phyloP scores from a whole-genome alignment of 2,329 filamentous ascomycete species.

The Colletotrichum sp. region DNA sequence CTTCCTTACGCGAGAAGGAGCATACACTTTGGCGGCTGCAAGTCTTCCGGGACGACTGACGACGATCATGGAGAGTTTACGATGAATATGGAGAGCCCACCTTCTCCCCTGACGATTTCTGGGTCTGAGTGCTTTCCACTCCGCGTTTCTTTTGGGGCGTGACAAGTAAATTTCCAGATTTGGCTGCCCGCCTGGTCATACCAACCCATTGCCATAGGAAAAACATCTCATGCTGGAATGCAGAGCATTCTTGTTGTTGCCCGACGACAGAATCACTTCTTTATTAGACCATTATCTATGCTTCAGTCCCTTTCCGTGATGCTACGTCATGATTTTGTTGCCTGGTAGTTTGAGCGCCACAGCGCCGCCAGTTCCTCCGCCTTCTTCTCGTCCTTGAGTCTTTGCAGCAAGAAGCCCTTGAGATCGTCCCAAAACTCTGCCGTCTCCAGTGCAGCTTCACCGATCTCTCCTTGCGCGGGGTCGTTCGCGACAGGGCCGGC shows the following conservation, averaged over 20 bases:
- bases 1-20: constrained; percentile 22
- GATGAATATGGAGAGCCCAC: constrained; percentile 23
- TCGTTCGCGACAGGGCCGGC: constrained; percentile 37
- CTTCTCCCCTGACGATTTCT: constrained; percentile 20
- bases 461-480: neutral
- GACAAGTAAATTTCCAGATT: constrained; percentile 34
- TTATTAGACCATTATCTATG: constrained; percentile 19
- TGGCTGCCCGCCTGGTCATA: constrained; percentile 37
- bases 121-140: constrained; percentile 15
- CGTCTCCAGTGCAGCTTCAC: constrained; percentile 65
- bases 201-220: constrained; percentile 29
- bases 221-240: constrained; percentile 31
- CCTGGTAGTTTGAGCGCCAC: constrained; percentile 77
- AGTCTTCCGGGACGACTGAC: constrained; percentile 25
- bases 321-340: constrained; percentile 35
- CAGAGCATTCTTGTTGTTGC: constrained; percentile 30
- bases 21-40: constrained; percentile 25
- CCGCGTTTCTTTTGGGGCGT: constrained; percentile 29
- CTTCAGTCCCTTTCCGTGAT: neutral
- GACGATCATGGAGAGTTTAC: constrained; percentile 30
- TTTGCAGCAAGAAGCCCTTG: constrained; percentile 78
- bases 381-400: constrained; percentile 72
- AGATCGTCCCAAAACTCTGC: constrained; percentile 89
- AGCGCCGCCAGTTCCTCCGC: constrained; percentile 68
- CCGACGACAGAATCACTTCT: constrained; percentile 18